Conservation (phyloP, 306 rosid species). For the Cicer yamashitae region DNA sequence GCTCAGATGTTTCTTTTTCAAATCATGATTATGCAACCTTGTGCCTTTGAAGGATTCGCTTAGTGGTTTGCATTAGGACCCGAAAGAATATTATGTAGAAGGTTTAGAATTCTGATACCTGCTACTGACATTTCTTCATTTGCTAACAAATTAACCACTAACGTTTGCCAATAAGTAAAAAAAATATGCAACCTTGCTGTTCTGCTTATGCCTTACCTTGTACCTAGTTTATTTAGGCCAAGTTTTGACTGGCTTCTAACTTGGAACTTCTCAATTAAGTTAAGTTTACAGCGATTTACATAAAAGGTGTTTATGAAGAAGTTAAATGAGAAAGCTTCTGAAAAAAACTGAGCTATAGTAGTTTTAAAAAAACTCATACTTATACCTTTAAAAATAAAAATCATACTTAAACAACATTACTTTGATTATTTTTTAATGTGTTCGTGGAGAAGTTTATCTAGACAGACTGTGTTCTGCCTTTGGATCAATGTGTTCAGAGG, state of each 20-base stretch:
- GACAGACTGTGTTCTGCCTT: background rate
- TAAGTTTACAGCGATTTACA: background rate
- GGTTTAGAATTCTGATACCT: too few species aligned
- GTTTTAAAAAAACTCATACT: background rate
- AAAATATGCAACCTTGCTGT: background rate
- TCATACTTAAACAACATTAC: background rate
- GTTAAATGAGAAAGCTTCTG: background rate
- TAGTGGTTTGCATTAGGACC: too few species aligned
- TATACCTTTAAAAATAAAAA: background rate
- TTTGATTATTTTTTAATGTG: background rate
- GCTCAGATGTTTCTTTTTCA: slow-evolving; percentile 14
- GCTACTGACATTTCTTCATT: too few species aligned
- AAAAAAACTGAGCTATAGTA: background rate
- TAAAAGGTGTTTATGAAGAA: background rate
- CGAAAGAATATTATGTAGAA: too few species aligned
- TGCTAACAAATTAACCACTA: too few species aligned
- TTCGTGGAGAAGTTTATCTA: background rate
- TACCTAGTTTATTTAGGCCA: background rate
- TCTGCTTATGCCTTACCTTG: background rate
- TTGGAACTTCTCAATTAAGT: background rate
- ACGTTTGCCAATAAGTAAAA: too few species aligned
- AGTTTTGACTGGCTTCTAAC: background rate
- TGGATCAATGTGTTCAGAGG: slow-evolving; percentile 4
- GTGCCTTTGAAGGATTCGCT: too few species aligned
- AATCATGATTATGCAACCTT: slow-evolving; percentile 1